A percentile compares a stretch with the other conserved stretches of the same genome.
Evolutionary conservation across 2,329 filamentous ascomycete genomes (phyloP).

Genomic region (Xylaria sp.): DNA sequence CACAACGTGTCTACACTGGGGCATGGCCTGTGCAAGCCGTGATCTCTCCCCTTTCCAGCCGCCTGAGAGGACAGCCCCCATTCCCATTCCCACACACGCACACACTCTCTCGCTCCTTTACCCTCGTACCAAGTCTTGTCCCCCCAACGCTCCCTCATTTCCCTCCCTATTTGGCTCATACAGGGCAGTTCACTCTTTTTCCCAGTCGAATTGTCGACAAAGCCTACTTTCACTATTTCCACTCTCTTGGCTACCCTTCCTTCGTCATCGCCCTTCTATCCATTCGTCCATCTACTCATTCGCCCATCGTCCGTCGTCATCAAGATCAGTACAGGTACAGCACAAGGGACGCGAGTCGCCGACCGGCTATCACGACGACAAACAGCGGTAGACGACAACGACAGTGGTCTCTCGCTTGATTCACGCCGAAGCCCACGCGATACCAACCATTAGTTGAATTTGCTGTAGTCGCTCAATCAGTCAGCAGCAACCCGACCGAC

Average conservation of each 20-base stretch:
- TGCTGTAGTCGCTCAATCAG: slow-evolving; percentile 6
- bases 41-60: slow-evolving; percentile 34
- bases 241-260: slow-evolving; percentile 20
- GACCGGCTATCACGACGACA: slow-evolving; percentile 19
- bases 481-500: slow-evolving; percentile 4
- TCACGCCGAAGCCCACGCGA: slow-evolving; percentile 4
- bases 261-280: slow-evolving; percentile 14
- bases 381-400: slow-evolving; percentile 7
- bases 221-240: slow-evolving; percentile 34
- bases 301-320: slow-evolving; percentile 12
- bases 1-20: slow-evolving; percentile 28
- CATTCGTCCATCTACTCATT: neutral
- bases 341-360: slow-evolving; percentile 21
- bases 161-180: slow-evolving; percentile 38
- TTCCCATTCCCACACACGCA: slow-evolving; percentile 31
- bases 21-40: slow-evolving; percentile 3
- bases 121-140: slow-evolving; percentile 31
- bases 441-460: neutral
- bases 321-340: slow-evolving; percentile 8
- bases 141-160: slow-evolving; percentile 36
- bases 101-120: slow-evolving; percentile 32
- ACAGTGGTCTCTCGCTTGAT: neutral
- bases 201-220: slow-evolving; percentile 24
- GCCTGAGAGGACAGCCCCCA: slow-evolving; percentile 33
- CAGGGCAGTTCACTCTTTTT: slow-evolving; percentile 38